Evolutionary conservation across 2,329 filamentous ascomycete species (phyloP).

Genomic region (Botrytis byssoidea): DNA sequence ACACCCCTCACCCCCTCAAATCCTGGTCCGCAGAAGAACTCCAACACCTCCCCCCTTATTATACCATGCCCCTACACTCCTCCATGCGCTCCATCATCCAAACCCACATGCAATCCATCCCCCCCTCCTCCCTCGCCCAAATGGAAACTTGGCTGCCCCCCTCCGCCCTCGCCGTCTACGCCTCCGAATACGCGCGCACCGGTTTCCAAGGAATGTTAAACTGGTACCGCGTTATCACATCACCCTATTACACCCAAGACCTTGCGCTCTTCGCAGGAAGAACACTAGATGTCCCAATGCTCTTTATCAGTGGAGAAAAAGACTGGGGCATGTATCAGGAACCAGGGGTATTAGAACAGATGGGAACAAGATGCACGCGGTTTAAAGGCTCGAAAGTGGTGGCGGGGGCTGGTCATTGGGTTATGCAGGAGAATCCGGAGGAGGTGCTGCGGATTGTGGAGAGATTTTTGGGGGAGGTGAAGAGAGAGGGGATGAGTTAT

Average conservation of each 20-base stretch:
- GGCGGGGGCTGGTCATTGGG: slow-evolving; percentile 66
- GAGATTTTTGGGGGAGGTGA: slow-evolving; percentile 40
- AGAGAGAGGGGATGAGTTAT: slow-evolving; percentile 21
- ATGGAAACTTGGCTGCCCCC: slow-evolving; percentile 60
- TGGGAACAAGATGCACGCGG: slow-evolving; percentile 50
- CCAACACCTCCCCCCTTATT: slow-evolving; percentile 63
- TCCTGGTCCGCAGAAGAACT: slow-evolving; percentile 58
- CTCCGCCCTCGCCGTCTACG: slow-evolving; percentile 59
- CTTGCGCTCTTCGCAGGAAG: slow-evolving; percentile 58
- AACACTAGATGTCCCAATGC: slow-evolving; percentile 59
- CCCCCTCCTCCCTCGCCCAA: slow-evolving; percentile 19
- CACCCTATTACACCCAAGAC: slow-evolving; percentile 49
- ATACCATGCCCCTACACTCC: slow-evolving; percentile 59
- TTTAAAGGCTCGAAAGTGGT: slow-evolving; percentile 55
- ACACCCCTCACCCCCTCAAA: slow-evolving; percentile 52
- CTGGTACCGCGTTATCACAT: slow-evolving; percentile 63
- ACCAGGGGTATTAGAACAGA: slow-evolving; percentile 60
- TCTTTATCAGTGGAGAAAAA: slow-evolving; percentile 59
- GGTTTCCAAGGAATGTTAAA: slow-evolving; percentile 66
- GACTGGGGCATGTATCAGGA: slow-evolving; percentile 71
- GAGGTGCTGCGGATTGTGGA: slow-evolving; percentile 50
- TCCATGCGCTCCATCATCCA: slow-evolving; percentile 60
- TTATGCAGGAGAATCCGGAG: slow-evolving; percentile 60
- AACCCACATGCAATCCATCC: slow-evolving; percentile 48
- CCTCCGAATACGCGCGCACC: slow-evolving; percentile 57